phyloP scores from a whole-genome alignment of 2,329 filamentous ascomycete species.

The Alternaria sp. region DNA sequence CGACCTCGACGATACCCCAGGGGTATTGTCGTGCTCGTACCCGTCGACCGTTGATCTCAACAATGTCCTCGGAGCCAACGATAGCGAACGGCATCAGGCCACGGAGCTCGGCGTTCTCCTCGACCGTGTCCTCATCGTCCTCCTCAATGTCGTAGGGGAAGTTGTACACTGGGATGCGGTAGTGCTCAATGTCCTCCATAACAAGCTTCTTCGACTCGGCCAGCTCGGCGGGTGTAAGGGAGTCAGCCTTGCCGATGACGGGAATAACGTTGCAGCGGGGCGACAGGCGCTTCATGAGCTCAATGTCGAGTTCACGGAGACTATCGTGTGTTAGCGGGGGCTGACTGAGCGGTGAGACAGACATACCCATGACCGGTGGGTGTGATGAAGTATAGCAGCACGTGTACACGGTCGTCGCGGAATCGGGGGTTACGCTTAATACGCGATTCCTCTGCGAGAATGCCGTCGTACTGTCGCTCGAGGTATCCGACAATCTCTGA shows the following conservation, averaged over 20 bases:
- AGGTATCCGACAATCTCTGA: slow-evolving; percentile 97
- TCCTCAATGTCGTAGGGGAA: slow-evolving; percentile 99
- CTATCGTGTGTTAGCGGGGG: slow-evolving; percentile 57
- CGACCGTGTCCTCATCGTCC: slow-evolving; percentile 98
- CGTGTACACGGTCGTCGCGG: slow-evolving; percentile 98
- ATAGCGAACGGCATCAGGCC: slow-evolving; percentile 99
- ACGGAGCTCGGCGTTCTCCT: slow-evolving; percentile 97
- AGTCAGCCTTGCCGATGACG: slow-evolving; percentile 98
- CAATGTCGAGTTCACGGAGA: slow-evolving; percentile 97
- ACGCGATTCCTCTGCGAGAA: slow-evolving; percentile 97
- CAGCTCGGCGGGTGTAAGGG: slow-evolving; percentile 92
- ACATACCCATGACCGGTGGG: slow-evolving; percentile 91
- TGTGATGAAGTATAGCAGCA: slow-evolving; percentile 98
- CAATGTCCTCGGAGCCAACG: slow-evolving; percentile 92
- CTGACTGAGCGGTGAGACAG: not conserved
- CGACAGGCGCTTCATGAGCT: slow-evolving; percentile 98
- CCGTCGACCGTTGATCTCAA: slow-evolving; percentile 91
- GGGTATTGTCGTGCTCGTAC: slow-evolving; percentile 97
- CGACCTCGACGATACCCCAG: slow-evolving; percentile 98
- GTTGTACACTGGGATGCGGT: slow-evolving; percentile 99
- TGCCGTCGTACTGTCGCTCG: slow-evolving; percentile 99
- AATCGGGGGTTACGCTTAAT: slow-evolving; percentile 99
- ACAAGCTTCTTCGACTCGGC: slow-evolving; percentile 99
- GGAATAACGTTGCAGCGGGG: slow-evolving; percentile 99
- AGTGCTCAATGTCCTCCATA: slow-evolving; percentile 99